Evolutionary conservation across 1,139 yeast genomes (phyloP).

Genomic region (Geotrichum carabidarum): DNA sequence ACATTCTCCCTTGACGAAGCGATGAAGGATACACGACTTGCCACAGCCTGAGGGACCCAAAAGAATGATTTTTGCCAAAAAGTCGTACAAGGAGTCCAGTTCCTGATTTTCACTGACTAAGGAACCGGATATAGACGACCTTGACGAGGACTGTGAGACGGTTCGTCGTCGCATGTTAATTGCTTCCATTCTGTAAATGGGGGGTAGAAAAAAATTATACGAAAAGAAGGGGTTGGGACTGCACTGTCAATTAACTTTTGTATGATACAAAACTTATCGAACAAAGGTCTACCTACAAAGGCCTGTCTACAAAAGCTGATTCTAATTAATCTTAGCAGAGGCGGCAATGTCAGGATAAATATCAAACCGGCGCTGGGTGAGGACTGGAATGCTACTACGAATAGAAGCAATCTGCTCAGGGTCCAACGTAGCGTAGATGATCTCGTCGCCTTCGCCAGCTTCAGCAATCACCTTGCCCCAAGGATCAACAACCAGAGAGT

Average conservation of each 20-base stretch:
- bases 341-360: constrained; percentile 60
- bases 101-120: constrained; percentile 27
- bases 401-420: constrained; percentile 56
- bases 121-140: constrained; percentile 27
- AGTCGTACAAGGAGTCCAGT: constrained; percentile 40
- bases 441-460: constrained; percentile 81
- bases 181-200: not conserved
- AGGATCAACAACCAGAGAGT: constrained; percentile 83
- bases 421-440: constrained; percentile 73
- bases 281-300: not conserved
- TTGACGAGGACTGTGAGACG: constrained; percentile 29
- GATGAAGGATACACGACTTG: constrained; percentile 43
- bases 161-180: constrained; percentile 29
- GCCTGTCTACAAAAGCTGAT: not conserved
- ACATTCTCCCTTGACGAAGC: constrained; percentile 41
- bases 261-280: not conserved
- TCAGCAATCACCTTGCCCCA: constrained; percentile 73
- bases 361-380: constrained; percentile 77
- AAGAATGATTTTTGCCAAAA: constrained; percentile 43
- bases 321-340: constrained; percentile 6
- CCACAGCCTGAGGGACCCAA: constrained; percentile 47
- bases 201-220: not conserved
- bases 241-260: not conserved
- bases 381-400: constrained; percentile 72
- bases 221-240: not conserved